Conservation (phyloP, 345 rosid species). For the Viola odorata region DNA sequence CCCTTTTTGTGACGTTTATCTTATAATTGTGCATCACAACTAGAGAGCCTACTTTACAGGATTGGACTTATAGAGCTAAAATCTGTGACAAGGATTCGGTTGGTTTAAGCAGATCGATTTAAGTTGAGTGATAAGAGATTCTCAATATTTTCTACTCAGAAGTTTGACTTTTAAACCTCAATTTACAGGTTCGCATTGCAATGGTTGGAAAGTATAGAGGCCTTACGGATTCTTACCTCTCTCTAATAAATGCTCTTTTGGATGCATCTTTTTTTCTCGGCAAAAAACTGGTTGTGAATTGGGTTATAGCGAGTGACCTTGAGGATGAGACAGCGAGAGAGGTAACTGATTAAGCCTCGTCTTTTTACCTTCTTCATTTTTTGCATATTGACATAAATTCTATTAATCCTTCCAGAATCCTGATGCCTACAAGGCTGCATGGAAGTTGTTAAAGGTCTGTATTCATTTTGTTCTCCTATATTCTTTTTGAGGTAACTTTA, state of each 20-base stretch:
- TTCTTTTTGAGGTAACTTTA: neutral
- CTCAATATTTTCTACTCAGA: conserved; percentile 4
- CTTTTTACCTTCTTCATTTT: neutral
- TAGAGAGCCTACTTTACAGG: conserved; percentile 57
- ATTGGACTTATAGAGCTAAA: conserved; percentile 71
- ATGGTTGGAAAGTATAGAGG: conserved; percentile 81
- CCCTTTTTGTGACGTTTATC: too few species aligned
- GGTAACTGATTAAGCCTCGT: conserved; percentile 25
- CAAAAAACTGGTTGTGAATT: conserved; percentile 71
- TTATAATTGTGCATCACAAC: conserved; percentile 42
- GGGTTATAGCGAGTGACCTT: conserved; percentile 97
- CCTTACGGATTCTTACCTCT: conserved; percentile 69
- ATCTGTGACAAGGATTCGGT: conserved; percentile 65
- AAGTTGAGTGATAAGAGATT: neutral
- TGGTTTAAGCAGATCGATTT: conserved; percentile 17
- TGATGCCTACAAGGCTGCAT: conserved; percentile 75
- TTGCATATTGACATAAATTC: neutral
- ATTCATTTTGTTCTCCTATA: neutral
- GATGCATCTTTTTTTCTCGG: conserved; percentile 85
- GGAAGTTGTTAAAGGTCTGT: conserved; percentile 75
- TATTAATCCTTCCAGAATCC: conserved; percentile 64
- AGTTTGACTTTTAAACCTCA: neutral
- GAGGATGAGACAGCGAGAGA: conserved; percentile 68
- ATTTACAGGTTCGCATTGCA: conserved; percentile 63
- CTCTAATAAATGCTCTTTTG: conserved; percentile 84